Conservation (phyloP, 192 early-diverging fungal genomes). For the Entomortierella chlamydospora region DNA sequence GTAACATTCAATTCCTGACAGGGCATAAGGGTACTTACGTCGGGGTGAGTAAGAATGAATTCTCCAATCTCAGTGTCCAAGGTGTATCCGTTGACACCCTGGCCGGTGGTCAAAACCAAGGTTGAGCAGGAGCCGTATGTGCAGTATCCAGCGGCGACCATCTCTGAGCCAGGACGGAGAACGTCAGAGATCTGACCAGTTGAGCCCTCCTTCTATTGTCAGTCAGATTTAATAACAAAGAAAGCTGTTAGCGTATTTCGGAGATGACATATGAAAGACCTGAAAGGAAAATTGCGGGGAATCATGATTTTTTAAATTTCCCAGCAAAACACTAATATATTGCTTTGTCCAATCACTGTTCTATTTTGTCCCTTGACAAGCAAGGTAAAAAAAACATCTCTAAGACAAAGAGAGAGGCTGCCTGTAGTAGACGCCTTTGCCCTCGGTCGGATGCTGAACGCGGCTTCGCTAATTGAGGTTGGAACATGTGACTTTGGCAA, state of each 20-base stretch:
- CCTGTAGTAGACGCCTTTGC: too few relatives aligned
- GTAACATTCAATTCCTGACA: neutral
- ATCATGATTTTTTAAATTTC: neutral
- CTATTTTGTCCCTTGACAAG: neutral
- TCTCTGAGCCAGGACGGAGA: conserved; percentile 88
- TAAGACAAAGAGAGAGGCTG: too few relatives aligned
- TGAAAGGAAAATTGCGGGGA: conserved; percentile 26
- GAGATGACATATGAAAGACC: conserved; percentile 7
- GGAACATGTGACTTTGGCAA: too few relatives aligned
- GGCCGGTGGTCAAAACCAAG: conserved; percentile 82
- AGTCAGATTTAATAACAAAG: neutral
- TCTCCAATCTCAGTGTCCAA: conserved; percentile 96
- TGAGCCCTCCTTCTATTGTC: conserved; percentile 55
- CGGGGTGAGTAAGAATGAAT: conserved; percentile 97
- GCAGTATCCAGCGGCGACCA: conserved; percentile 96
- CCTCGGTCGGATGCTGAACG: too few relatives aligned
- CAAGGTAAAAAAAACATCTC: too few relatives aligned
- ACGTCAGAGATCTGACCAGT: conserved; percentile 77
- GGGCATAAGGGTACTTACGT: conserved; percentile 63
- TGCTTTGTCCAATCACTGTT: neutral
- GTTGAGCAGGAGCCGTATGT: conserved; percentile 96
- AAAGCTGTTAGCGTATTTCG: neutral
- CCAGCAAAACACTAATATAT: too few relatives aligned
- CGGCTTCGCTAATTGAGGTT: too few relatives aligned
- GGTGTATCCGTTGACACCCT: conserved; percentile 94